These are phyloP conservation scores for Striga hermonthica DNA, from an alignment of 305 asterid species.

Conservation along the genomic window DNA sequence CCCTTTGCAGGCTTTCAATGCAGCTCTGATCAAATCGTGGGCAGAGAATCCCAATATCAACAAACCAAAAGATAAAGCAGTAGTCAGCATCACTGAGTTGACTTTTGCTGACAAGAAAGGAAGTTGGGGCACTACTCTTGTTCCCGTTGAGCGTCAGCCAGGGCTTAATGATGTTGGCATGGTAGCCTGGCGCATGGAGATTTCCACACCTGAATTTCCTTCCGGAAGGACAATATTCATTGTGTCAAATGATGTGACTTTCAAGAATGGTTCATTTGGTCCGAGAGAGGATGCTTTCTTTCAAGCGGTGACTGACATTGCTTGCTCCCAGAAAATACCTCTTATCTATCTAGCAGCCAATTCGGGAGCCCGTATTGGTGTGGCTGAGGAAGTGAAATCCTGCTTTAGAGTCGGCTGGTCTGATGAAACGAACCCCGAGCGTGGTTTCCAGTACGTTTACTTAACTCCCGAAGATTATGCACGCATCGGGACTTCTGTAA, in stretches of 20 bases:
- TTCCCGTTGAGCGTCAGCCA: constrained; percentile 59
- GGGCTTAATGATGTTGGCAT: constrained; percentile 86
- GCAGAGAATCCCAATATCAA: constrained; percentile 36
- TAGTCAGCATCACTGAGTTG: constrained; percentile 64
- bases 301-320: constrained; percentile 79
- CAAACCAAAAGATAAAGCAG: constrained; percentile 54
- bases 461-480: constrained; percentile 80
- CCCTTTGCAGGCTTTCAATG: constrained; percentile 77
- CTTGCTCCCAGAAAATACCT: constrained; percentile 75
- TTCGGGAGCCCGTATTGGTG: constrained; percentile 97
- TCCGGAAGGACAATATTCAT: constrained; percentile 76
- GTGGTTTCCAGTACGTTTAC: constrained; percentile 86
- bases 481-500: constrained; percentile 64
- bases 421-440: constrained; percentile 82
- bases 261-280: constrained; percentile 93
- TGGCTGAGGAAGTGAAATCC: constrained; percentile 94
- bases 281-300: constrained; percentile 94
- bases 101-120: constrained; percentile 65
- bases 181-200: constrained; percentile 96
- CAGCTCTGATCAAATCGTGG: constrained; percentile 79
- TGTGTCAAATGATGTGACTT: constrained; percentile 88
- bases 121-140: constrained; percentile 86
- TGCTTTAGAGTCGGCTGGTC: constrained; percentile 98
- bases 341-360: constrained; percentile 93
- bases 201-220: constrained; percentile 95